phyloP scores from a whole-genome alignment of 1,139 yeast species.

The Tardiomyces digboiensis region DNA sequence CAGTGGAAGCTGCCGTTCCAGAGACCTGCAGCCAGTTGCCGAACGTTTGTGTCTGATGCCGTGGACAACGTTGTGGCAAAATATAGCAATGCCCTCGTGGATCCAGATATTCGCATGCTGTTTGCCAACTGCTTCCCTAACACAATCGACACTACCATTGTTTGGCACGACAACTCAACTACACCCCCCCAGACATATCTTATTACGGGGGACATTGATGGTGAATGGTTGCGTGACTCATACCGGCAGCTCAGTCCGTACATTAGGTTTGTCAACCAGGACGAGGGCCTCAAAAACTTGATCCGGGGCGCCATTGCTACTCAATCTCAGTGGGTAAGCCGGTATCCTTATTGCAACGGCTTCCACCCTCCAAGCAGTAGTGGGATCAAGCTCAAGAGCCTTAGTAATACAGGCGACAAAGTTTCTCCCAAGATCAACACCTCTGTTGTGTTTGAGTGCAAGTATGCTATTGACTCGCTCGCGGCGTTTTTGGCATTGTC shows the following conservation, averaged over 20 bases:
- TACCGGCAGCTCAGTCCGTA: constrained; percentile 78
- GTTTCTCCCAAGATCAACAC: constrained; percentile 68
- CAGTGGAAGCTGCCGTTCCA: constrained; percentile 50
- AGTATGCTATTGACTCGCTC: constrained; percentile 79
- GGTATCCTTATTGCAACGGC: constrained; percentile 80
- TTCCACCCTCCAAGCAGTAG: constrained; percentile 76
- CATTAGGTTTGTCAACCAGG: constrained; percentile 46
- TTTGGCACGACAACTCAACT: constrained; percentile 46
- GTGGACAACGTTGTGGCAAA: constrained; percentile 57
- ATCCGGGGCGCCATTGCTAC: constrained; percentile 74
- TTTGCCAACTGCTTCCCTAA: constrained; percentile 83
- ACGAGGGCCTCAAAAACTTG: constrained; percentile 39
- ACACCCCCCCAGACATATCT: constrained; percentile 46
- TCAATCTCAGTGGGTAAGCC: constrained; percentile 53
- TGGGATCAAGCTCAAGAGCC: constrained; percentile 34
- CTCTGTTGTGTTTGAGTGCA: constrained; percentile 73
- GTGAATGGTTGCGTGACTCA: constrained; percentile 84
- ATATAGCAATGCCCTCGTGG: constrained; percentile 39
- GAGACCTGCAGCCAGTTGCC: constrained; percentile 63
- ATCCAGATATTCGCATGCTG: constrained; percentile 61
- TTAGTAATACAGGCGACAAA: constrained; percentile 48
- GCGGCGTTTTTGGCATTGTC: constrained; percentile 73
- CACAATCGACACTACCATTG: constrained; percentile 77
- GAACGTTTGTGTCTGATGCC: constrained; percentile 57
- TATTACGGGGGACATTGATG: constrained; percentile 82